phyloP scores from a whole-genome alignment of 192 early-diverging fungal species.

The Phlyctochytrium planicorne region DNA sequence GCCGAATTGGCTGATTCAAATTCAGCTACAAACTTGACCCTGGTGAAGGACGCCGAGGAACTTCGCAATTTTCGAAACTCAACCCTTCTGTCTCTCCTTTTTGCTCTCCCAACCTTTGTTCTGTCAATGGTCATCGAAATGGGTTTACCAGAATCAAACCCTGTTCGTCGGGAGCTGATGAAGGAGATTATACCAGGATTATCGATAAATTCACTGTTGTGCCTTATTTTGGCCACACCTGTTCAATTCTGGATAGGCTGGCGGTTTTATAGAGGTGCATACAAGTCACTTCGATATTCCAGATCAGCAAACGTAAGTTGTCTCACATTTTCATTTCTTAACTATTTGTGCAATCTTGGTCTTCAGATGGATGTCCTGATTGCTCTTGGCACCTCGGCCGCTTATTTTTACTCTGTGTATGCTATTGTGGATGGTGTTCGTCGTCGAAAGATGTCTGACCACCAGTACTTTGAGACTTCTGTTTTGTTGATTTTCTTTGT shows the following conservation, averaged over 20 bases:
- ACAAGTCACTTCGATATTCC: constrained; percentile 57
- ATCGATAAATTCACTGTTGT: constrained; percentile 47
- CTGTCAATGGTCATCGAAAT: constrained; percentile 75
- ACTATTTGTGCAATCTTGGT: background rate
- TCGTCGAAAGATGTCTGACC: constrained; percentile 15
- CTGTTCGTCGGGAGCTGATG: constrained; percentile 42
- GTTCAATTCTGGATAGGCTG: constrained; percentile 72
- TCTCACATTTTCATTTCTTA: background rate
- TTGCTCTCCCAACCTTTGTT: constrained; percentile 69
- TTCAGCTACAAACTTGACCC: constrained; percentile 26
- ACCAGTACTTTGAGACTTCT: constrained; percentile 74
- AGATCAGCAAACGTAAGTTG: constrained; percentile 57
- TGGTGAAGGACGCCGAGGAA: constrained; percentile 42
- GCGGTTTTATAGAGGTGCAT: constrained; percentile 69
- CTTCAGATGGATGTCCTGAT: constrained; percentile 77
- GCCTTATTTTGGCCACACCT: constrained; percentile 64
- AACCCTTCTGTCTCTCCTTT: constrained; percentile 52
- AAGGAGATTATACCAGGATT: constrained; percentile 56
- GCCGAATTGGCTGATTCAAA: constrained; percentile 41
- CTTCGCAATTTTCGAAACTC: constrained; percentile 35
- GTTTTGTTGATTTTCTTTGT: constrained; percentile 80
- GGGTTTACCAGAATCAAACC: constrained; percentile 52
- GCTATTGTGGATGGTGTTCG: constrained; percentile 50
- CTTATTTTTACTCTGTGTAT: constrained; percentile 65
- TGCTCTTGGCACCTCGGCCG: constrained; percentile 69